These are phyloP conservation scores for Metschnikowia vanudenii DNA, from an alignment of 805 yeast genomes.

Conservation along the genomic window DNA sequence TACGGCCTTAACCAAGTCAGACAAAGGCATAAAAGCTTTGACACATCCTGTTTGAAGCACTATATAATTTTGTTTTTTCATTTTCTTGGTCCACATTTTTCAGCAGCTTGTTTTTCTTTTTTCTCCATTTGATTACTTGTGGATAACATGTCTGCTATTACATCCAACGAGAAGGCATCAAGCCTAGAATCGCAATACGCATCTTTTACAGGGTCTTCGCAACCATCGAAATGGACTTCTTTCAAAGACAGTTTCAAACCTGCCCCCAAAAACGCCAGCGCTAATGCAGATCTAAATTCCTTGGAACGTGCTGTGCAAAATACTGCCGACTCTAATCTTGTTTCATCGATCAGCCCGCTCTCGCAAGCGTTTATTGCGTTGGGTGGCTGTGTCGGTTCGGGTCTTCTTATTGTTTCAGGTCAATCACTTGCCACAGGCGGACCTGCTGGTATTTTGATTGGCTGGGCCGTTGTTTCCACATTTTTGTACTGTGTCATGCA, in stretches of 20 bases:
- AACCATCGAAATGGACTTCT: conserved; percentile 13
- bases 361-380: conserved; percentile 34
- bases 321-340: conserved; percentile 13
- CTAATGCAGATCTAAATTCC: conserved; percentile 10
- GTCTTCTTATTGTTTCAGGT: conserved; percentile 41
- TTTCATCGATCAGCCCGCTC: conserved; percentile 18
- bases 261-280: conserved; percentile 2
- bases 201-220: conserved; percentile 7
- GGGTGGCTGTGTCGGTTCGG: conserved; percentile 44
- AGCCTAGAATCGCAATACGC: conserved; percentile 7
- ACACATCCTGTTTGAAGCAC: background rate
- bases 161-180: conserved; percentile 9
- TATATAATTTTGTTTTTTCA: no score
- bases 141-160: conserved; percentile 7
- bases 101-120: background rate
- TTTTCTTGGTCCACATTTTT: no score
- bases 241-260: conserved; percentile 18
- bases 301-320: conserved; percentile 18
- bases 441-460: conserved; percentile 36
- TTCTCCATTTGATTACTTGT: background rate
- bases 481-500: conserved; percentile 46
- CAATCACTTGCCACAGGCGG: conserved; percentile 37
- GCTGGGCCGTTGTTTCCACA: conserved; percentile 40
- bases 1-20: background rate
- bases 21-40: conserved; percentile 7